Conservation (phyloP, 2,329 filamentous ascomycete species). For the Pestalotiopsis sp. region DNA sequence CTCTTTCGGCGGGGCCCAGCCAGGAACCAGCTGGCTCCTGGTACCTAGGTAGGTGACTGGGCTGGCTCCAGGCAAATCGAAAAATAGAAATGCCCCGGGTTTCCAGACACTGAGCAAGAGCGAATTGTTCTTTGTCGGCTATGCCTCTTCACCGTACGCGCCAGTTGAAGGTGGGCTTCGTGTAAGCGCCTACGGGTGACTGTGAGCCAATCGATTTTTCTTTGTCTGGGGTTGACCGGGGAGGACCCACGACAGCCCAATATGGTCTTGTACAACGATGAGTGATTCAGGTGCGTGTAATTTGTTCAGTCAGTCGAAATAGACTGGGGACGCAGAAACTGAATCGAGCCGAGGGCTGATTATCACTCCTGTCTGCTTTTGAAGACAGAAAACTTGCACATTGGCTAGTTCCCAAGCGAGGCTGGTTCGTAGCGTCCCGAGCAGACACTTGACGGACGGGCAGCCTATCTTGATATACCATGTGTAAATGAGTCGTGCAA, state of each 20-base stretch:
- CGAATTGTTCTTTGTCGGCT: conserved; percentile 25
- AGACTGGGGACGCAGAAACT: neutral
- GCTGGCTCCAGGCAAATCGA: conserved; percentile 15
- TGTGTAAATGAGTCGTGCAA: conserved; percentile 16
- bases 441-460: neutral
- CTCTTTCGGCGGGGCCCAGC: conserved; percentile 4
- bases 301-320: neutral
- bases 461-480: conserved; percentile 7
- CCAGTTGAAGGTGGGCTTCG: conserved; percentile 18
- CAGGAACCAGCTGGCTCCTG: conserved; percentile 12
- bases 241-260: neutral
- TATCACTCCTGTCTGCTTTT: conserved; percentile 4
- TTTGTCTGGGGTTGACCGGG: conserved; percentile 15
- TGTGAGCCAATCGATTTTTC: conserved; percentile 27
- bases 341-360: neutral
- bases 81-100: conserved; percentile 22
- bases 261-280: neutral
- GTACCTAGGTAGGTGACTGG: neutral
- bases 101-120: conserved; percentile 17
- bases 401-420: conserved; percentile 1
- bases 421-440: neutral
- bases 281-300: neutral
- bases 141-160: conserved; percentile 15
- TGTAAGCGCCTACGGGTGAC: conserved; percentile 26
- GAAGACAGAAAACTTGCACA: conserved; percentile 6